Evolutionary conservation across 139 green algal genomes (phyloP).

Genomic region (Chlamydomonas schloesseri): DNA sequence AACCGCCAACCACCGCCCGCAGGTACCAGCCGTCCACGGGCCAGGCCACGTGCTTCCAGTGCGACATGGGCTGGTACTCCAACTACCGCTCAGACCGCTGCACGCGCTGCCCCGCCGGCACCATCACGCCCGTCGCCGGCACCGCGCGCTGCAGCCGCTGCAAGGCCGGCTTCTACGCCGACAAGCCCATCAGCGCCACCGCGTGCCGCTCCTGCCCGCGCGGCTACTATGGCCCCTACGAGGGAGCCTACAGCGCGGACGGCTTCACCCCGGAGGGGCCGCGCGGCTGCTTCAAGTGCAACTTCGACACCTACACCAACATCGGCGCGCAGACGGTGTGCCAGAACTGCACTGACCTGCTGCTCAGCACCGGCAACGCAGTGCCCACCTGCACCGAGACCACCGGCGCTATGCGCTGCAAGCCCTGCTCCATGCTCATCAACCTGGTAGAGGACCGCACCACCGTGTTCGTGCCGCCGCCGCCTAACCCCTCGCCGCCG

Average conservation of each 20-base stretch:
- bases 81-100: conserved; percentile 5
- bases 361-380: not conserved
- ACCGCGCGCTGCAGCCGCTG: not conserved
- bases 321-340: not conserved
- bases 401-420: conserved; percentile 21
- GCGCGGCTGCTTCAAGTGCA: conserved; percentile 41
- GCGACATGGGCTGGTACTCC: conserved; percentile 15
- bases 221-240: conserved; percentile 24
- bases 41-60: conserved; percentile 35
- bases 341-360: not conserved
- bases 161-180: conserved; percentile 26
- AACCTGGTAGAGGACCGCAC: not conserved
- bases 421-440: not conserved
- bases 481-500: too few relatives aligned
- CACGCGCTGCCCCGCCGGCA: not conserved
- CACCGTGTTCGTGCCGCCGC: not conserved
- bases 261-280: not conserved
- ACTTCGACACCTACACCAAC: conserved; percentile 4
- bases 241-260: not conserved
- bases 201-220: conserved; percentile 19
- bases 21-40: not conserved
- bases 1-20: too few relatives aligned
- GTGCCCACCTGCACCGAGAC: conserved; percentile 23
- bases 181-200: not conserved
- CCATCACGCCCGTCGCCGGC: conserved; percentile 14